A percentile compares a stretch with the other conserved stretches of the same genome.
Evolutionary conservation across 2,329 filamentous ascomycete species (phyloP).

Genomic region (Penicillium psychrosexuale): DNA sequence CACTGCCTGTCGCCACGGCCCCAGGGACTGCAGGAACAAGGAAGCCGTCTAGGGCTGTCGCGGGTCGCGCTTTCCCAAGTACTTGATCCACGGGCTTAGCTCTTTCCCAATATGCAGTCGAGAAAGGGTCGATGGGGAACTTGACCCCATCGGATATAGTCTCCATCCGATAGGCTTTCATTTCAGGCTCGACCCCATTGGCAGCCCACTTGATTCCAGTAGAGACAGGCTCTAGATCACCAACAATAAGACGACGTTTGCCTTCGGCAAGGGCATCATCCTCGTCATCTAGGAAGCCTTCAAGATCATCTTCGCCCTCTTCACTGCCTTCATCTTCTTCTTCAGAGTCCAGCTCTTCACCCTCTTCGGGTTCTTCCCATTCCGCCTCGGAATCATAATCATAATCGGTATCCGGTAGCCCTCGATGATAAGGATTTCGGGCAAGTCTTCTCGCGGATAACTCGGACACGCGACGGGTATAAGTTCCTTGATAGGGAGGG

Average conservation of each 20-base stretch:
- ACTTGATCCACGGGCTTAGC: conserved; percentile 27
- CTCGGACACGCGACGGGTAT: conserved; percentile 48
- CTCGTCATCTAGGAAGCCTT: conserved; percentile 83
- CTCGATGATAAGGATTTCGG: conserved; percentile 53
- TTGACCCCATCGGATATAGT: conserved; percentile 58
- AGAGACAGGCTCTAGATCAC: conserved; percentile 70
- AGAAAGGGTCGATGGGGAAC: conserved; percentile 79
- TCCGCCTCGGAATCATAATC: conserved; percentile 64
- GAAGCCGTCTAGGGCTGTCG: conserved; percentile 20
- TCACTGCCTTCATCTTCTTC: conserved; percentile 61
- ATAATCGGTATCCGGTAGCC: conserved; percentile 57
- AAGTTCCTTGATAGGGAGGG: conserved; percentile 63
- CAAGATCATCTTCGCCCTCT: conserved; percentile 78
- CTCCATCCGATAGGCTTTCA: conserved; percentile 67
- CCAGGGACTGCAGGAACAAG: conserved; percentile 15
- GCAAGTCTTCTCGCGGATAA: conserved; percentile 46
- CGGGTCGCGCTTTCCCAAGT: conserved; percentile 16
- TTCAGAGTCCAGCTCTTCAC: conserved; percentile 64
- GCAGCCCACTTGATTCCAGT: conserved; percentile 82
- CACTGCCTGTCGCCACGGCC: conserved; percentile 11
- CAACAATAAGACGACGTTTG: conserved; percentile 58
- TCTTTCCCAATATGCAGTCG: conserved; percentile 70
- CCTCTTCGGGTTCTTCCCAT: conserved; percentile 70
- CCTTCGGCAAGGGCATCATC: conserved; percentile 61
- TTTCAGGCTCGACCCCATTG: conserved; percentile 47